These are phyloP conservation scores for Acacia confusa DNA, from an alignment of 306 rosid species.

Conservation along the genomic window DNA sequence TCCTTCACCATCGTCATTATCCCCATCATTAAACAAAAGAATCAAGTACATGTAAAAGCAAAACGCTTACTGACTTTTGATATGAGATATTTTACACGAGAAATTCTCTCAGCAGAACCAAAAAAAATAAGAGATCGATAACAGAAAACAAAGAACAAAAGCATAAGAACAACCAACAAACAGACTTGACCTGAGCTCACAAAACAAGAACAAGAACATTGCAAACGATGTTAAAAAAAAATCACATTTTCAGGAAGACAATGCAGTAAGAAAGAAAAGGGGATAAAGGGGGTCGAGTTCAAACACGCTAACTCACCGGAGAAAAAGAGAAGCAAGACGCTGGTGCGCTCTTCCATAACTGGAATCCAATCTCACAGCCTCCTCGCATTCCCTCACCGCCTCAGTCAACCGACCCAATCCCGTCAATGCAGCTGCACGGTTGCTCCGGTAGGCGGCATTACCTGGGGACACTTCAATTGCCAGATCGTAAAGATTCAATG, in stretches of 20 bases:
- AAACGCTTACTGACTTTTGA: neutral
- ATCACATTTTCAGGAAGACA: constrained; percentile 1
- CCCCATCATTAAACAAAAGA: neutral
- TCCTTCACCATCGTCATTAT: neutral
- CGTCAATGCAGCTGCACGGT: constrained; percentile 91
- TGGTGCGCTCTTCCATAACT: constrained; percentile 81
- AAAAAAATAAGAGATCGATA: neutral
- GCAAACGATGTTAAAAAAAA: neutral
- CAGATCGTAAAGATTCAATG: constrained; percentile 73
- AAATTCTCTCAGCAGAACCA: neutral
- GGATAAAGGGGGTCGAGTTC: neutral
- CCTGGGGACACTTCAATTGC: constrained; percentile 74
- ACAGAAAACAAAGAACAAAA: neutral
- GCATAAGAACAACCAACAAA: neutral
- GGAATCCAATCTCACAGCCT: constrained; percentile 86
- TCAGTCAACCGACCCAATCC: constrained; percentile 67
- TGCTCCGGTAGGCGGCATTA: constrained; percentile 75
- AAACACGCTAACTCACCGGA: constrained; percentile 55
- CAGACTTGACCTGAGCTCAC: constrained; percentile 31
- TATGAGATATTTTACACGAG: neutral
- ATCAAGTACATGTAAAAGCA: neutral
- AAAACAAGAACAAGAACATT: constrained; percentile 6
- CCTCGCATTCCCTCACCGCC: constrained; percentile 85
- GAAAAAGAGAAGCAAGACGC: constrained; percentile 77
- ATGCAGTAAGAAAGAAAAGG: neutral